Base-by-base conservation (phyloP, 2,329 filamentous ascomycete genomes). In the Fusarium buxicola region DNA sequence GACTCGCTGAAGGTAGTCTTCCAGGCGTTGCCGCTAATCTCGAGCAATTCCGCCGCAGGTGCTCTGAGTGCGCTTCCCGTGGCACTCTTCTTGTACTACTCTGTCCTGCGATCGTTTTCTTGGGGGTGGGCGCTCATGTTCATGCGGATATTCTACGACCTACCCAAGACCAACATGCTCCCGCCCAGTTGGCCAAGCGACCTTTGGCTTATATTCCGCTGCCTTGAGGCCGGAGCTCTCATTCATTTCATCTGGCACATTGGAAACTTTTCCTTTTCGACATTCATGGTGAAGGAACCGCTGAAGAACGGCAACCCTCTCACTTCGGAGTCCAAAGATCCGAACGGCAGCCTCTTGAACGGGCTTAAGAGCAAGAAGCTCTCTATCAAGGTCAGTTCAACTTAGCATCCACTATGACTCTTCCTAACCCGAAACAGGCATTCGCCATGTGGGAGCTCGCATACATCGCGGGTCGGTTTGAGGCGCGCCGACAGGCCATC, bases 401-500 rank as follows among this genome's bases (percentile, higher is more conserved):
- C 5, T 8, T 13, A 31, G 10, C 3, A 16, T 30, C 8, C n/a
- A 18, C 5, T n/a, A 9, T 30, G 6, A 34, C 9, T 16, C 9
- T 34, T 46, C 21, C 68, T 72, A 51, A 77, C 62, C 58, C 44
- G 6, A 35, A n/a, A 2, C 57, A 91, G 84, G 85, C 87, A 1
- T 96, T 96, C 74, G 94, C 94, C 13, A 90, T 96, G 76, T 97
- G 94, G 94, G 94, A 98, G 73, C 81, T 97, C 25, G 87, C 88
- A 27, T 83, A 92, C 53, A 96, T 97, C 67, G 89, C 91, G 32
- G 85, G 90, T 54, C 84, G 87, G 50, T 94, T 91, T 62, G 83
- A 89, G 13, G 83, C 87, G n/a, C 88, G 93, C 30, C 86, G 94
- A 48, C 91, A 90, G 74, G 86, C 87, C 16, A 92, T 98, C 52